Percentiles rank a stretch among this genome's conserved stretches.
Evolutionary conservation across 768 basidiomycete genomes (phyloP).

Genomic region (Rhodotorula babjevae): DNA sequence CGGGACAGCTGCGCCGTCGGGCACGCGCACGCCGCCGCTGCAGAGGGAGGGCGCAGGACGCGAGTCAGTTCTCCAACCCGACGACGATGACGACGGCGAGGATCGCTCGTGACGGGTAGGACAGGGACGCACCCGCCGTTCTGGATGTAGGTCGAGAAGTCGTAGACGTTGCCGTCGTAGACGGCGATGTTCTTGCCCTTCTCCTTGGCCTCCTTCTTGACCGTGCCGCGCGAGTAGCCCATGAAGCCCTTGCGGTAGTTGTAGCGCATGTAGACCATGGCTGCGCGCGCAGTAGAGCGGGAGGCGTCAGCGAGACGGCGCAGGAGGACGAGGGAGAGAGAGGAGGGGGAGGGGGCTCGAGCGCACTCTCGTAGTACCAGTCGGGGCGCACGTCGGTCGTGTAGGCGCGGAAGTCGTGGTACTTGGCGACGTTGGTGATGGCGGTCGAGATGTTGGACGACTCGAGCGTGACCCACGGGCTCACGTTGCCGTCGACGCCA

Average conservation of each 20-base stretch:
- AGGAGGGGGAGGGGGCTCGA: neutral
- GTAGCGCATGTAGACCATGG: conserved; percentile 82
- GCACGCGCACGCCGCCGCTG: conserved; percentile 43
- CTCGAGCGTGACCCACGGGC: conserved; percentile 73
- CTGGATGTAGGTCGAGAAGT: conserved; percentile 72
- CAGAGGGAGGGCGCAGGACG: too few relatives aligned
- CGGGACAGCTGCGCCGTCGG: conserved; percentile 40
- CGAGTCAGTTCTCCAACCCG: too few relatives aligned
- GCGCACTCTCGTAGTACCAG: conserved; percentile 78
- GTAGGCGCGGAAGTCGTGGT: conserved; percentile 91
- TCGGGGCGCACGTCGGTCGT: conserved; percentile 88
- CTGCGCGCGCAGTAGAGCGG: neutral
- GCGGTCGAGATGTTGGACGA: conserved; percentile 61
- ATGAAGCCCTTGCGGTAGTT: conserved; percentile 80
- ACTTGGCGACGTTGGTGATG: conserved; percentile 63
- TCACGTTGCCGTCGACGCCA: conserved; percentile 72
- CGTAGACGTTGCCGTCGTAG: conserved; percentile 82
- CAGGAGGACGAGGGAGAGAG: too few relatives aligned
- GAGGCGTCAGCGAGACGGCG: neutral
- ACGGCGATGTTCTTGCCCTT: conserved; percentile 62
- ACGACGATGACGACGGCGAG: too few relatives aligned
- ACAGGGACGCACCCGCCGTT: conserved; percentile 50
- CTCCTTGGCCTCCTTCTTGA: conserved; percentile 54
- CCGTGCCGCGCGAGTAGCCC: conserved; percentile 66
- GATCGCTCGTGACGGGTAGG: too few relatives aligned